phyloP scores from a whole-genome alignment of 2,329 filamentous ascomycete species.

The Fusarium sp. region DNA sequence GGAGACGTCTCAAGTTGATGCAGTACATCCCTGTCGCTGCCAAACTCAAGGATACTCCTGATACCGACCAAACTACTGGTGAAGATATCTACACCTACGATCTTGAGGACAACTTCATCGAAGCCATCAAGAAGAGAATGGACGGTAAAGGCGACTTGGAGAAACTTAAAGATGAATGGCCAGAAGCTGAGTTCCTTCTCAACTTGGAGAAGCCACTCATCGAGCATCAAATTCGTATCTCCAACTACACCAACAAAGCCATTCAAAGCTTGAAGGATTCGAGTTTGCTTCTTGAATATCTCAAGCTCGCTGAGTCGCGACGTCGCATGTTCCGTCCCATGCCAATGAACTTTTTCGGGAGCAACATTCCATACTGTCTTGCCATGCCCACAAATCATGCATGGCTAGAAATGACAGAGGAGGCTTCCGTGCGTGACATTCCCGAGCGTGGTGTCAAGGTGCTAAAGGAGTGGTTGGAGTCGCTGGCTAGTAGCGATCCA shows the following conservation, averaged over 20 bases:
- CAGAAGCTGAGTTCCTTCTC: not conserved
- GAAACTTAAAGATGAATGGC: not conserved
- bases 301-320: conserved; percentile 6
- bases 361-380: conserved; percentile 4
- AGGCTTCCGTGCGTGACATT: not conserved
- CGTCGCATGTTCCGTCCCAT: conserved; percentile 4
- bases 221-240: conserved; percentile 2
- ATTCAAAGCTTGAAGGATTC: not conserved
- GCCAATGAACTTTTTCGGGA: conserved; percentile 8
- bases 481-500: not conserved
- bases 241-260: not conserved
- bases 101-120: not conserved
- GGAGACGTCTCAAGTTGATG: conserved; percentile 1
- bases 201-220: conserved; percentile 3
- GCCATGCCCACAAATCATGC: not conserved
- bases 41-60: not conserved
- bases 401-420: conserved; percentile 1
- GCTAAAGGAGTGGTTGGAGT: not conserved
- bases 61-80: not conserved
- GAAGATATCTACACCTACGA: not conserved
- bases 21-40: conserved; percentile 4
- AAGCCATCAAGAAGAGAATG: not conserved
- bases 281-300: not conserved
- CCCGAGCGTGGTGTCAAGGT: not conserved
- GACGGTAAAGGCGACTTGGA: not conserved